Evolutionary conservation across 164 flowering plant species (phyloP).

Genomic region (Annona cherimola): DNA sequence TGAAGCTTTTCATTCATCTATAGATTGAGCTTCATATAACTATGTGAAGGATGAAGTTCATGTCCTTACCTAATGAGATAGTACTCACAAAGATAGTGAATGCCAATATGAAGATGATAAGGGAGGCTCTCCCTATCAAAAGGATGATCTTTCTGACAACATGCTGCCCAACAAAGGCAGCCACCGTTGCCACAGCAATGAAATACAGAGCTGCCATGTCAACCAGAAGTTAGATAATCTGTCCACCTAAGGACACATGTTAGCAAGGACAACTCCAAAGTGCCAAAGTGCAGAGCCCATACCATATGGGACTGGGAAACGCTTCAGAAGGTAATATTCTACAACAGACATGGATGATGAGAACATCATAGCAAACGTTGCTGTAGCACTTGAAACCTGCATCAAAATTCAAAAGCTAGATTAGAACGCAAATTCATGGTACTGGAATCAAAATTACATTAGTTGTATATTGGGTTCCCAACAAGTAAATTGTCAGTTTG

Average conservation of each 20-base stretch:
- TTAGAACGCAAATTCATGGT: not conserved
- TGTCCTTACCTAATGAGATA: conserved; percentile 61
- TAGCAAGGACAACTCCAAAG: not conserved
- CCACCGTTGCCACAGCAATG: conserved; percentile 57
- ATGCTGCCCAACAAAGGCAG: conserved; percentile 86
- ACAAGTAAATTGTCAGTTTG: not conserved
- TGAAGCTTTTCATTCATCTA: too few relatives aligned
- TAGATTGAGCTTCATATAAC: not conserved
- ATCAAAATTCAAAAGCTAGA: conserved; percentile 6
- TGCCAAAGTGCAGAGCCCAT: conserved; percentile 5
- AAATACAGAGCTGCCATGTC: conserved; percentile 67
- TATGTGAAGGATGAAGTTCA: not conserved
- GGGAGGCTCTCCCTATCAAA: conserved; percentile 73
- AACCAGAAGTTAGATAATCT: not conserved
- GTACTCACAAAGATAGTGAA: conserved; percentile 85
- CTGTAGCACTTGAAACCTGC: conserved; percentile 97
- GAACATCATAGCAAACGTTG: conserved; percentile 96
- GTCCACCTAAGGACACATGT: not conserved
- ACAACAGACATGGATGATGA: conserved; percentile 97
- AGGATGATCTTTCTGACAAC: conserved; percentile 62
- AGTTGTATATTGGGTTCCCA: not conserved
- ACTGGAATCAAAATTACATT: too few relatives aligned
- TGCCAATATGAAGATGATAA: conserved; percentile 85
- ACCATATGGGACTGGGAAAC: conserved; percentile 96
- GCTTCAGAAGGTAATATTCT: conserved; percentile 85